Conservation (phyloP, 169 alveolate species). For the Pseudocohnilembus persalinus region DNA sequence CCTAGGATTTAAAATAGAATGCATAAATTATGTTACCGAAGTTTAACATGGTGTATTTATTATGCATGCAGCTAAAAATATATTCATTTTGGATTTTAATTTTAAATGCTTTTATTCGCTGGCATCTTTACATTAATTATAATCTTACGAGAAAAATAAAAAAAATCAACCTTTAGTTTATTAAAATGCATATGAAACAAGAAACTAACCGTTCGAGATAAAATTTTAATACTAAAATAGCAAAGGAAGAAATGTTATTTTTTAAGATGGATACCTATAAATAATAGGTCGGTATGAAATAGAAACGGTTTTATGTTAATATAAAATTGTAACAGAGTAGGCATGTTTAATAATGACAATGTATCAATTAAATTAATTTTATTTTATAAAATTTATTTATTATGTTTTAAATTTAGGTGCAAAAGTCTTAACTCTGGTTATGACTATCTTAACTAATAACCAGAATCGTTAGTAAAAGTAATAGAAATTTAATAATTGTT, state of each 20-base stretch:
- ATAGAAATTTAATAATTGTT: too few species aligned
- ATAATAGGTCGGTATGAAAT: slow-evolving; percentile 39
- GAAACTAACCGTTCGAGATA: slow-evolving; percentile 48
- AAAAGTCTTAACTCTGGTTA: background rate
- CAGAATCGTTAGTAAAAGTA: background rate
- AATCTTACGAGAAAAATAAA: slow-evolving; percentile 30
- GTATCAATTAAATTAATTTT: background rate
- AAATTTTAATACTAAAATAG: slow-evolving; percentile 25
- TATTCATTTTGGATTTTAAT: slow-evolving; percentile 43
- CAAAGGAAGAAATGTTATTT: slow-evolving; percentile 34
- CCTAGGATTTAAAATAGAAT: background rate
- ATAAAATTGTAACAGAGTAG: slow-evolving; percentile 32
- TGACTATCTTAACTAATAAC: background rate
- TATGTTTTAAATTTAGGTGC: background rate
- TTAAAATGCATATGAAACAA: slow-evolving; percentile 33
- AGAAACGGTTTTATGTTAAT: slow-evolving; percentile 46
- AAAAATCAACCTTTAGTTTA: slow-evolving; percentile 11
- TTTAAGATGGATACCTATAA: slow-evolving; percentile 41
- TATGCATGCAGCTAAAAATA: slow-evolving; percentile 42
- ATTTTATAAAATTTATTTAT: too few species aligned
- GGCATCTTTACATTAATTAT: slow-evolving; percentile 23
- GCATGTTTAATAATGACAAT: slow-evolving; percentile 10
- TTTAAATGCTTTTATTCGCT: slow-evolving; percentile 43
- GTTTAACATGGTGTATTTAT: slow-evolving; percentile 45
- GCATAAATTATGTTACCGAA: slow-evolving; percentile 34